These are phyloP conservation scores for Trichoderma sp. DNA, from an alignment of 2,329 filamentous ascomycete species.

Conservation along the genomic window DNA sequence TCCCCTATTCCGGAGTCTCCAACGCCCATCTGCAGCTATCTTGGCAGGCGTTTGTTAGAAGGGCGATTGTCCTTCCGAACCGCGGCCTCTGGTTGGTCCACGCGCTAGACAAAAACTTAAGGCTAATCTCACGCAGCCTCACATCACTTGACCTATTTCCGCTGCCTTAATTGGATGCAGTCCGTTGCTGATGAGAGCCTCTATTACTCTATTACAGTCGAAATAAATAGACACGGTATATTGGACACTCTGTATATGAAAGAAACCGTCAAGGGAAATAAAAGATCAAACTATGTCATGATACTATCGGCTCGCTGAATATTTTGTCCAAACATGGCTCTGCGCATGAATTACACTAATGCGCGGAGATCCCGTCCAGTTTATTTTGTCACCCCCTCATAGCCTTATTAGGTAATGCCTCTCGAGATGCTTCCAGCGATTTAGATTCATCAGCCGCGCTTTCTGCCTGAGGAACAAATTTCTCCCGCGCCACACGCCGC, in stretches of 20 bases:
- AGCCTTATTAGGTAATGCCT: constrained; percentile 2
- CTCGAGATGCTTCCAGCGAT: background rate
- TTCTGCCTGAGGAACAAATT: constrained; percentile 23
- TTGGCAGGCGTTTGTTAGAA: constrained; percentile 24
- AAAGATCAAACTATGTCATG: too few species aligned
- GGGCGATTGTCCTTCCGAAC: constrained; percentile 29
- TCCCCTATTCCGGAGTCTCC: constrained; percentile 33
- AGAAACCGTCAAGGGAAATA: too few species aligned
- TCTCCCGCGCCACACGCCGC: constrained; percentile 5
- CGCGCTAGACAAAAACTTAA: constrained; percentile 27
- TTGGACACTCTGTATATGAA: too few species aligned
- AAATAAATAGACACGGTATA: background rate
- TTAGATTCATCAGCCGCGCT: background rate
- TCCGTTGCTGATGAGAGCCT: background rate
- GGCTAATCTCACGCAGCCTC: constrained; percentile 18
- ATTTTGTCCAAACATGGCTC: background rate
- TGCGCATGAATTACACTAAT: background rate
- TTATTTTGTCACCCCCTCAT: constrained; percentile 15
- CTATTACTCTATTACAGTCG: background rate
- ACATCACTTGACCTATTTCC: constrained; percentile 11
- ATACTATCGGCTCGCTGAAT: background rate
- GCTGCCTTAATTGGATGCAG: background rate
- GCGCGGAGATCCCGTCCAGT: background rate
- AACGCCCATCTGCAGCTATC: constrained; percentile 25
- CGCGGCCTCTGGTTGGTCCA: constrained; percentile 28